A percentile compares a stretch with the other conserved stretches of the same genome.
These are phyloP conservation scores for Tolypocladium cylindrosporum DNA, from an alignment of 2,329 filamentous ascomycete species.

Conservation along the genomic window DNA sequence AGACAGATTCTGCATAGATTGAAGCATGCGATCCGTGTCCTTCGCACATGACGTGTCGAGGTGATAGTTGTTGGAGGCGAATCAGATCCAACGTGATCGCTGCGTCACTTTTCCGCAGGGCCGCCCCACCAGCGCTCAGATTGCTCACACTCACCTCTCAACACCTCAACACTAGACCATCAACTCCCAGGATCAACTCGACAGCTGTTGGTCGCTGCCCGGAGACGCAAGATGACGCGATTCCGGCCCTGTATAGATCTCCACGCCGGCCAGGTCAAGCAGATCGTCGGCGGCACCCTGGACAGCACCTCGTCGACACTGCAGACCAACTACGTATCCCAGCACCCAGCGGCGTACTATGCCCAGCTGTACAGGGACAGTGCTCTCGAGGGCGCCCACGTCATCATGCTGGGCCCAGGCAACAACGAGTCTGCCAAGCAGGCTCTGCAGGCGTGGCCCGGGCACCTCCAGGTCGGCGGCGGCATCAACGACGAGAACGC, in stretches of 20 bases:
- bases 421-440: conserved; percentile 74
- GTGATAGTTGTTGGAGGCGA: not conserved
- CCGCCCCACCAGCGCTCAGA: not conserved
- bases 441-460: conserved; percentile 69
- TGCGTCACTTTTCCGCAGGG: not conserved
- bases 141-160: not conserved
- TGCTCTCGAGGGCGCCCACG: conserved; percentile 69
- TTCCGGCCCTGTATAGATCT: conserved; percentile 97
- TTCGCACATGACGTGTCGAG: not conserved
- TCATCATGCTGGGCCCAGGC: conserved; percentile 90
- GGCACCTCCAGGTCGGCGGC: conserved; percentile 81
- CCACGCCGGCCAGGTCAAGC: conserved; percentile 94
- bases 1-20: no score
- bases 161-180: not conserved
- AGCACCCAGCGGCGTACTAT: conserved; percentile 72
- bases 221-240: conserved; percentile 58
- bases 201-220: not conserved
- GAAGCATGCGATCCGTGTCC: not conserved
- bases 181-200: not conserved
- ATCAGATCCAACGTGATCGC: not conserved
- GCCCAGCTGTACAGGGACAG: conserved; percentile 71
- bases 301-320: conserved; percentile 55
- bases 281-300: conserved; percentile 93
- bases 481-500: conserved; percentile 85
- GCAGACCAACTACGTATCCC: conserved; percentile 88